Evolutionary conservation across 352 stramenopile species (phyloP).

Genomic region (Thalassiosira hispida): DNA sequence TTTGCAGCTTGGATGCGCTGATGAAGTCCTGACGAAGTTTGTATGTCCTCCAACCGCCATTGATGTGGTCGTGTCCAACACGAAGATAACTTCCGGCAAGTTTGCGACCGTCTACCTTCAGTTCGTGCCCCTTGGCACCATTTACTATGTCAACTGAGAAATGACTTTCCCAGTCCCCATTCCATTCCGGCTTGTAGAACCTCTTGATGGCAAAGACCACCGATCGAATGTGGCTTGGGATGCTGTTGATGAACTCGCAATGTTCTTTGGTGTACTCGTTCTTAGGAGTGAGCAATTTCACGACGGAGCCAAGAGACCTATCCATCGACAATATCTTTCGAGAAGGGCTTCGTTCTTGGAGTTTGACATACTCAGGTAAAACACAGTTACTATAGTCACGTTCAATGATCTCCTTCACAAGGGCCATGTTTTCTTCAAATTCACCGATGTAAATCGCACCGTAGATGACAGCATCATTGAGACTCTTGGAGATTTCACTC

Average conservation of each 20-base stretch:
- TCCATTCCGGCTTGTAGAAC: constrained; percentile 58
- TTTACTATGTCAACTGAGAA: constrained; percentile 67
- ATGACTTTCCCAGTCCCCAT: constrained; percentile 49
- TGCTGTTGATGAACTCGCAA: constrained; percentile 53
- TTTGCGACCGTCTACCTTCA: constrained; percentile 61
- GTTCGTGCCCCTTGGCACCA: constrained; percentile 56
- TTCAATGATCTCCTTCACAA: constrained; percentile 50
- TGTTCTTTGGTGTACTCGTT: constrained; percentile 60
- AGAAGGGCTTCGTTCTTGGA: constrained; percentile 37
- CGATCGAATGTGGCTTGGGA: constrained; percentile 56
- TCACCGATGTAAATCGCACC: constrained; percentile 63
- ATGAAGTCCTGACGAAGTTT: constrained; percentile 69
- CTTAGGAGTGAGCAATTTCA: constrained; percentile 66
- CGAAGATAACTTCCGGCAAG: constrained; percentile 60
- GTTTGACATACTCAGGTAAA: constrained; percentile 45
- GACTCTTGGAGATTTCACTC: constrained; percentile 61
- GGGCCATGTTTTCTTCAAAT: constrained; percentile 59
- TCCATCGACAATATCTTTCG: constrained; percentile 55
- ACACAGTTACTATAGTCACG: constrained; percentile 58
- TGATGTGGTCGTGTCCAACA: constrained; percentile 49
- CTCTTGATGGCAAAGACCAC: constrained; percentile 68
- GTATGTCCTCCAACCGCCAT: constrained; percentile 62
- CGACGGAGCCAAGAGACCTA: constrained; percentile 58
- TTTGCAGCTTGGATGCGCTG: constrained; percentile 60
- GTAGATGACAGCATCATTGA: constrained; percentile 69